These are phyloP conservation scores for Nephelium lappaceum DNA, from an alignment of 345 rosid species.

Conservation along the genomic window DNA sequence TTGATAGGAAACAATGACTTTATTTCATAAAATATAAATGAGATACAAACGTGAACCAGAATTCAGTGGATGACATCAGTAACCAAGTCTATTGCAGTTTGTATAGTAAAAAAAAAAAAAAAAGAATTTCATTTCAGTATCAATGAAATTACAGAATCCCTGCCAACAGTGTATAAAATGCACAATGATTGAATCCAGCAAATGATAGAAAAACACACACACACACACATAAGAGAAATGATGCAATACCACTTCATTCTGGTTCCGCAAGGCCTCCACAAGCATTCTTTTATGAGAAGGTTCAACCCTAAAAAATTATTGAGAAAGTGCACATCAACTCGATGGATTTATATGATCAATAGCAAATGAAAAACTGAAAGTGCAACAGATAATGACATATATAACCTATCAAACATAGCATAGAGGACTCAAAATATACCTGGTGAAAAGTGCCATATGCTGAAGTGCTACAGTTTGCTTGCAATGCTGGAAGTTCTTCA, in stretches of 20 bases:
- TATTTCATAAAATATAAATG: too few species aligned
- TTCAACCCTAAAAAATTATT: slow-evolving; percentile 69
- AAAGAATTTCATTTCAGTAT: too few species aligned
- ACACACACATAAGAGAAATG: slow-evolving; percentile 1
- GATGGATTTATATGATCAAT: slow-evolving; percentile 10
- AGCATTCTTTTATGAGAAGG: slow-evolving; percentile 99
- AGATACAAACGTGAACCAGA: too few species aligned
- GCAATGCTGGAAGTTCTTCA: slow-evolving; percentile 91
- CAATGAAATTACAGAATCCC: too few species aligned
- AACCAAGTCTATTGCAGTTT: too few species aligned
- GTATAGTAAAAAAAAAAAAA: too few species aligned
- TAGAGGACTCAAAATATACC: slow-evolving; percentile 41
- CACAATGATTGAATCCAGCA: background rate
- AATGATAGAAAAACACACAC: slow-evolving; percentile 13
- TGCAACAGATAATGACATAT: background rate
- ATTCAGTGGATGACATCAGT: too few species aligned
- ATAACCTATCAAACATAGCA: background rate
- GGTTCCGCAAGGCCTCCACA: slow-evolving; percentile 94
- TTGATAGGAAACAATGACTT: too few species aligned
- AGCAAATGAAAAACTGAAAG: slow-evolving; percentile 15
- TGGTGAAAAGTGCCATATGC: slow-evolving; percentile 88
- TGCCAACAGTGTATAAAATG: background rate
- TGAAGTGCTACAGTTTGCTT: slow-evolving; percentile 83
- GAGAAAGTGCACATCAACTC: slow-evolving; percentile 18
- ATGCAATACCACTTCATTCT: slow-evolving; percentile 91